phyloP scores from a whole-genome alignment of 257 asterid genomes.

The Verbena officinalis region DNA sequence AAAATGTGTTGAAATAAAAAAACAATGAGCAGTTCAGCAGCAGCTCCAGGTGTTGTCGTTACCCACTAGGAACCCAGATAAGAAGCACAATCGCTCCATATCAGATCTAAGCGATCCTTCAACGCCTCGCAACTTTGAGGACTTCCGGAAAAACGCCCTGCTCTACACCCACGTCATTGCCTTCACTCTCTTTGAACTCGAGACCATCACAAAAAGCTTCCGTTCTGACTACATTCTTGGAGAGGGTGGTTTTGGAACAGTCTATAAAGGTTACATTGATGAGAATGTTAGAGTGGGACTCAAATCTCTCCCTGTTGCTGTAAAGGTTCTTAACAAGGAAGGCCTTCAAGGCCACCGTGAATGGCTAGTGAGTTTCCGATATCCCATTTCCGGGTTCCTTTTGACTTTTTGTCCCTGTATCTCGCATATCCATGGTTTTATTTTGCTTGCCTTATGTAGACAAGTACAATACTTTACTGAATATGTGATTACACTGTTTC shows the following conservation, averaged over 20 bases:
- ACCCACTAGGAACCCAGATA: constrained; percentile 56
- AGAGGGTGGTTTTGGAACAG: constrained; percentile 99
- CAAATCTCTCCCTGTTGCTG: constrained; percentile 95
- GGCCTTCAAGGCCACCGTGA: constrained; percentile 99
- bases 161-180: constrained; percentile 90
- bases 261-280: constrained; percentile 96
- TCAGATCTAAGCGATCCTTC: constrained; percentile 94
- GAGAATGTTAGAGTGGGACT: constrained; percentile 97
- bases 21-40: constrained; percentile 66
- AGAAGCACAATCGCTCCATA: constrained; percentile 71
- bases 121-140: constrained; percentile 80
- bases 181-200: constrained; percentile 92
- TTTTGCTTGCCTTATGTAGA: not conserved
- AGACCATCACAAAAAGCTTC: constrained; percentile 95
- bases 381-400: constrained; percentile 1
- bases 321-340: constrained; percentile 96
- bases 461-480: constrained; percentile 14
- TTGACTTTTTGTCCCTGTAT: not conserved
- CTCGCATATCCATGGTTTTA: not conserved
- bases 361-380: constrained; percentile 76
- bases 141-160: constrained; percentile 63
- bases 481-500: constrained; percentile 25
- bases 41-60: constrained; percentile 59
- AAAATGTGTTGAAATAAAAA: constrained; percentile 12
- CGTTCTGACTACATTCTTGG: constrained; percentile 99